phyloP scores from a whole-genome alignment of 495 filamentous ascomycete species.

The Melanomma pulvis-pyrius region DNA sequence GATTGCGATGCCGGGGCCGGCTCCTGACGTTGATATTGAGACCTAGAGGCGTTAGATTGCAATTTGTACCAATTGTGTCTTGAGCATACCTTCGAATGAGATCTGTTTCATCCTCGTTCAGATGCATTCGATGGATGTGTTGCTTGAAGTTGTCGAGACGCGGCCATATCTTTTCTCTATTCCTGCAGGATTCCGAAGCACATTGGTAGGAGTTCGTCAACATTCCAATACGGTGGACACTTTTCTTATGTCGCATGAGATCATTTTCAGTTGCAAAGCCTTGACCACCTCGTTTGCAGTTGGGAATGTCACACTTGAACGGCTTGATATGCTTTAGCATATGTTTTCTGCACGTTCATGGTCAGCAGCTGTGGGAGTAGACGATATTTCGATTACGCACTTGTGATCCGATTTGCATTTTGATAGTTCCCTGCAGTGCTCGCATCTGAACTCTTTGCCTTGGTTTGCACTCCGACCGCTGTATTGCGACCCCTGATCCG shows the following conservation, averaged over 20 bases:
- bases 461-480: conserved; percentile 15
- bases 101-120: conserved; percentile 54
- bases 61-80: neutral
- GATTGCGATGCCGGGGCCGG: neutral
- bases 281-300: conserved; percentile 58
- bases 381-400: conserved; percentile 8
- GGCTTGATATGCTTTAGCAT: conserved; percentile 74
- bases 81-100: conserved; percentile 58
- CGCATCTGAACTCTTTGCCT: conserved; percentile 29
- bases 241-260: conserved; percentile 44
- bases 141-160: conserved; percentile 89
- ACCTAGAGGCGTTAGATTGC: conserved; percentile 1
- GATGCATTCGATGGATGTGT: conserved; percentile 81
- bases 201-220: conserved; percentile 69
- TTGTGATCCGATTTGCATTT: conserved; percentile 40
- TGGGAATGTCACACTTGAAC: conserved; percentile 64
- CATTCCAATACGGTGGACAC: conserved; percentile 43
- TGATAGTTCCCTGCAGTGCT: conserved; percentile 29
- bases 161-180: conserved; percentile 78
- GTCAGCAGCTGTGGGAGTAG: conserved; percentile 13
- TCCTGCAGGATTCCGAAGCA: conserved; percentile 62
- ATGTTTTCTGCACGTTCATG: conserved; percentile 69
- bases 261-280: conserved; percentile 88
- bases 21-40: neutral
- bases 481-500: conserved; percentile 22